Conservation (phyloP, 495 filamentous ascomycete species). For the Penicillium bovifimosum region DNA sequence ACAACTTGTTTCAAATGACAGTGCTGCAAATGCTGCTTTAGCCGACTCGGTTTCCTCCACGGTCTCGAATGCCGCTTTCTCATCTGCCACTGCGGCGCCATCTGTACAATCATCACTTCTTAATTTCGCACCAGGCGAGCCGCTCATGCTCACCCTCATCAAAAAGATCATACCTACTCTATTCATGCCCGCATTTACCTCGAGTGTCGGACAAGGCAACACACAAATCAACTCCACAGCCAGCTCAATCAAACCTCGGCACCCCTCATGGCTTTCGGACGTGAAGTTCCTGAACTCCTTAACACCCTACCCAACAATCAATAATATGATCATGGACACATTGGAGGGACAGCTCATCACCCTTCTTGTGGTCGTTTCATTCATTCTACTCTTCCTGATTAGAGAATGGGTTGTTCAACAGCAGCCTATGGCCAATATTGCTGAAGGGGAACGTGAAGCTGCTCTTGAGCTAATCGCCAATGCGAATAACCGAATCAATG, state of each 20-base stretch:
- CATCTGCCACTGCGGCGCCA: slow-evolving; percentile 22
- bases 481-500: slow-evolving; percentile 31
- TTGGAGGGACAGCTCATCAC: slow-evolving; percentile 94
- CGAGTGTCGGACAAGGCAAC: slow-evolving; percentile 15
- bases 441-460: slow-evolving; percentile 46
- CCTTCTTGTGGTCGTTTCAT: slow-evolving; percentile 78
- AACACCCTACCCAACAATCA: slow-evolving; percentile 66
- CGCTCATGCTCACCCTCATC: slow-evolving; percentile 43
- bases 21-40: slow-evolving; percentile 32
- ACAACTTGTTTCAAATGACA: slow-evolving; percentile 25
- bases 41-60: slow-evolving; percentile 19
- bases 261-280: slow-evolving; percentile 58
- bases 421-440: slow-evolving; percentile 68
- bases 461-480: slow-evolving; percentile 39
- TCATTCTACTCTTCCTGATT: slow-evolving; percentile 93
- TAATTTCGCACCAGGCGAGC: slow-evolving; percentile 42
- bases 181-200: slow-evolving; percentile 36
- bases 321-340: slow-evolving; percentile 74
- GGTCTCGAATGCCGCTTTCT: slow-evolving; percentile 22
- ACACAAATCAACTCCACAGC: slow-evolving; percentile 18
- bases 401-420: slow-evolving; percentile 98
- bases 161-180: slow-evolving; percentile 39
- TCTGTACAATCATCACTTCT: slow-evolving; percentile 36
- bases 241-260: slow-evolving; percentile 26
- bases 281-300: slow-evolving; percentile 65